These are phyloP conservation scores for Flaveria linearis DNA, from an alignment of 129 eudicot species.

Conservation along the genomic window DNA sequence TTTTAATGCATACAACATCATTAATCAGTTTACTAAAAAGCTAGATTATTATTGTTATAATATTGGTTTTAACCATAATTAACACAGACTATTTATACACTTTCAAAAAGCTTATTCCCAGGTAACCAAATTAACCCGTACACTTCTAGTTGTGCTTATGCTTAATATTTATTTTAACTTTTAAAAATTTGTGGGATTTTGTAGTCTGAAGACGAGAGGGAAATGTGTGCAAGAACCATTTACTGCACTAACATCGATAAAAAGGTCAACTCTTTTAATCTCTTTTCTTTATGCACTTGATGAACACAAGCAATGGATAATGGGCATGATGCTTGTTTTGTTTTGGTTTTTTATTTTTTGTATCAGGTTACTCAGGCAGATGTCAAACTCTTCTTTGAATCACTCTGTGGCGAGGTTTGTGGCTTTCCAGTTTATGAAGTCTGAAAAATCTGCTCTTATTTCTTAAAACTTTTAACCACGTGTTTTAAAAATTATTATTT, in stretches of 20 bases:
- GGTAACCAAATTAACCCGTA: too few relatives aligned
- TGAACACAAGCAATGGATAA: background rate
- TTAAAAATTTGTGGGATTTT: background rate
- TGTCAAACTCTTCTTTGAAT: slow-evolving; percentile 77
- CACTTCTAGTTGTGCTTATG: background rate
- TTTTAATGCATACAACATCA: background rate
- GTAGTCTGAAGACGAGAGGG: slow-evolving; percentile 89
- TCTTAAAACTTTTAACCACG: slow-evolving; percentile 15
- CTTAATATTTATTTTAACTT: background rate
- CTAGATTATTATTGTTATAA: background rate
- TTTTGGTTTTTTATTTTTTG: background rate
- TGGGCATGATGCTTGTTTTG: slow-evolving; percentile 1
- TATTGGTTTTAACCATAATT: background rate
- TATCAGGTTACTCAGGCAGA: slow-evolving; percentile 86
- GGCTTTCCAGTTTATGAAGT: slow-evolving; percentile 1
- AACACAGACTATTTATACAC: background rate
- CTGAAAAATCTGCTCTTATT: slow-evolving; percentile 12
- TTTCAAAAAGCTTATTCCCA: too few relatives aligned
- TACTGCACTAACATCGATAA: slow-evolving; percentile 91
- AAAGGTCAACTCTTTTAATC: slow-evolving; percentile 47
- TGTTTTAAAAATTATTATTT: slow-evolving; percentile 22
- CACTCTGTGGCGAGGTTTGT: slow-evolving; percentile 93
- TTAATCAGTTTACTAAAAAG: background rate
- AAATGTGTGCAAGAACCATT: slow-evolving; percentile 92
- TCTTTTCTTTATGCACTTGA: background rate